phyloP scores from a whole-genome alignment of 345 rosid genomes.

The Eutrema yunnanense region DNA sequence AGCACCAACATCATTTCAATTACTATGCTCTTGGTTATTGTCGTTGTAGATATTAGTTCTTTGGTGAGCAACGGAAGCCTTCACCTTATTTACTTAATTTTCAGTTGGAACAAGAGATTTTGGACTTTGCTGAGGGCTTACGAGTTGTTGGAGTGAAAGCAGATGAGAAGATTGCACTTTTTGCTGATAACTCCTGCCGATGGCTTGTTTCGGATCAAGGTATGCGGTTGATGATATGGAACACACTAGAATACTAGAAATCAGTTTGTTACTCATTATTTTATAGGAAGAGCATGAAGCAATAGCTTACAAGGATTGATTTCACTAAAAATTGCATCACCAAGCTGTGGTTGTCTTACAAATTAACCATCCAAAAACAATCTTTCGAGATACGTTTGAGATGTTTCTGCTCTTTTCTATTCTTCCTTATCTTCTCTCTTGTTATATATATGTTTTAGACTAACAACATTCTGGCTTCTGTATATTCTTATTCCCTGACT shows the following conservation, averaged over 20 bases:
- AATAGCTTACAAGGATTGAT: background rate
- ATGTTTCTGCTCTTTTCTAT: background rate
- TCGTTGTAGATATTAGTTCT: background rate
- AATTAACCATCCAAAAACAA: background rate
- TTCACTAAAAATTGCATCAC: background rate
- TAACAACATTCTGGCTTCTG: background rate
- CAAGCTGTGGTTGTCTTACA: background rate
- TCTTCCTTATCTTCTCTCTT: background rate
- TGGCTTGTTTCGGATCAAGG: conserved; percentile 99
- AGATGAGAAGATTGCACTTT: conserved; percentile 79
- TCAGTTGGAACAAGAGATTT: conserved; percentile 84
- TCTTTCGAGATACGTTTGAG: background rate
- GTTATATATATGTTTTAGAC: background rate
- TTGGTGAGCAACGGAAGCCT: background rate
- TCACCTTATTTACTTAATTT: conserved; percentile 17
- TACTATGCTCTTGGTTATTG: background rate
- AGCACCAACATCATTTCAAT: background rate
- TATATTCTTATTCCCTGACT: background rate
- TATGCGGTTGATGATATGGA: conserved; percentile 8
- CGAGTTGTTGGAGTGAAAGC: conserved; percentile 70
- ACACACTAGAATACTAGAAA: background rate
- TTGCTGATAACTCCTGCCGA: conserved; percentile 90
- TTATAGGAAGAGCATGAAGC: background rate
- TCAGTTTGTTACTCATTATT: background rate
- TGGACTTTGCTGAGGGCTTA: conserved; percentile 80